Percentiles rank a stretch among this genome's conserved stretches.
Conservation (phyloP, 345 rosid genomes). For the Ricinus communis region DNA sequence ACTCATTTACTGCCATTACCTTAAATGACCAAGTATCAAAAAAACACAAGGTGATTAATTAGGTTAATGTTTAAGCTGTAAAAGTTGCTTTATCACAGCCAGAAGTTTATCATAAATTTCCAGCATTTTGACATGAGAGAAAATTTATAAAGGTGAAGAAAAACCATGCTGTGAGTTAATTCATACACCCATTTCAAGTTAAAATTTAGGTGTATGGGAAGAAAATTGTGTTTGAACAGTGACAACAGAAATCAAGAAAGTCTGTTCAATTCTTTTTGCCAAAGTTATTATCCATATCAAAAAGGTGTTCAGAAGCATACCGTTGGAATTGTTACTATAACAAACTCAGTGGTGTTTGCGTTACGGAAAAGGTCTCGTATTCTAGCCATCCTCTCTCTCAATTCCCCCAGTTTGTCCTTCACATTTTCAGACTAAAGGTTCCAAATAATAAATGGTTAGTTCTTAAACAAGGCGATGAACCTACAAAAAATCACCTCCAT, state of each 20-base stretch:
- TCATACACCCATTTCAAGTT: background rate
- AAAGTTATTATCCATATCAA: background rate
- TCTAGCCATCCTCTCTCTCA: conserved; percentile 66
- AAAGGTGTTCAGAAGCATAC: conserved; percentile 33
- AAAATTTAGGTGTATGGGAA: background rate
- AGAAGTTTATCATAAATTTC: background rate
- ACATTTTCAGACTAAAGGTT: conserved; percentile 52
- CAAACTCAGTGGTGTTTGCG: conserved; percentile 57
- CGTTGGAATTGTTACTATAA: conserved; percentile 82
- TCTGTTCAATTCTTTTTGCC: background rate
- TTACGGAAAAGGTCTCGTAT: conserved; percentile 69
- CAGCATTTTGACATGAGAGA: background rate
- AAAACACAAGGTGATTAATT: conserved; percentile 4
- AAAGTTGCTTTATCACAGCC: background rate
- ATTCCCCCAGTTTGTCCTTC: conserved; percentile 35
- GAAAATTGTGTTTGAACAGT: background rate
- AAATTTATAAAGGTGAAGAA: background rate
- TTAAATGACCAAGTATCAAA: conserved; percentile 16
- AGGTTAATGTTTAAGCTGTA: background rate
- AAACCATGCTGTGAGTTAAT: background rate
- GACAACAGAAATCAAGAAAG: background rate
- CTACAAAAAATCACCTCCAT: conserved; percentile 13
- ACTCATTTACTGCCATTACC: conserved; percentile 80
- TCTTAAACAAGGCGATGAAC: background rate
- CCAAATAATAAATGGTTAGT: conserved; percentile 17